These are phyloP conservation scores for Aspergillus oerlinghausenensis DNA, from an alignment of 2,329 filamentous ascomycete species.

Conservation along the genomic window DNA sequence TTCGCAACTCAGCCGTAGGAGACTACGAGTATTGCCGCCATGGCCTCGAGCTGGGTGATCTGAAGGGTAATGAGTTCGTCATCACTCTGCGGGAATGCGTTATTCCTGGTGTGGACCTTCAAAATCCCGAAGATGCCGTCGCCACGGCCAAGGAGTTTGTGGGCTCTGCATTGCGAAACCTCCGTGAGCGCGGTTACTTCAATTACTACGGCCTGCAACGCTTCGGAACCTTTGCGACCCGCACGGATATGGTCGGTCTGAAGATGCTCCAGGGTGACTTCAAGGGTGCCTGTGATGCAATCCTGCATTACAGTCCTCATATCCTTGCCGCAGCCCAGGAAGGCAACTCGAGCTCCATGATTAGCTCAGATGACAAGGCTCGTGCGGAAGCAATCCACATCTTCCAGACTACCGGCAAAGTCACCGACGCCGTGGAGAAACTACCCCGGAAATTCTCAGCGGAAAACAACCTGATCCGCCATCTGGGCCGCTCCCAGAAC, in stretches of 20 bases:
- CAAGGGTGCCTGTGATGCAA: conserved; percentile 70
- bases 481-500: conserved; percentile 55
- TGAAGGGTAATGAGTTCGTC: conserved; percentile 85
- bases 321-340: conserved; percentile 55
- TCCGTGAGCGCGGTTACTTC: conserved; percentile 76
- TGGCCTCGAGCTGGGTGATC: conserved; percentile 74
- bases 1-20: conserved; percentile 63
- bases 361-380: conserved; percentile 69
- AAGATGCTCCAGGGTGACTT: conserved; percentile 80
- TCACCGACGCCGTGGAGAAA: conserved; percentile 57
- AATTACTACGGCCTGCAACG: conserved; percentile 98
- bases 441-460: conserved; percentile 79
- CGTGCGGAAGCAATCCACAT: conserved; percentile 74
- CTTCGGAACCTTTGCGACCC: conserved; percentile 81
- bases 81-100: conserved; percentile 85
- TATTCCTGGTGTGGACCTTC: conserved; percentile 46
- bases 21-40: conserved; percentile 73
- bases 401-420: conserved; percentile 61
- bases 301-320: conserved; percentile 67
- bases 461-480: conserved; percentile 72
- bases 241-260: conserved; percentile 79
- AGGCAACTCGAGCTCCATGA: conserved; percentile 42
- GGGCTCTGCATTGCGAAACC: conserved; percentile 58
- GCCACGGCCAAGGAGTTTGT: conserved; percentile 43
- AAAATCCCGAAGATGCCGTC: conserved; percentile 45